phyloP scores from a whole-genome alignment of 2,329 filamentous ascomycete species.

The Basipetospora chlamydospora region DNA sequence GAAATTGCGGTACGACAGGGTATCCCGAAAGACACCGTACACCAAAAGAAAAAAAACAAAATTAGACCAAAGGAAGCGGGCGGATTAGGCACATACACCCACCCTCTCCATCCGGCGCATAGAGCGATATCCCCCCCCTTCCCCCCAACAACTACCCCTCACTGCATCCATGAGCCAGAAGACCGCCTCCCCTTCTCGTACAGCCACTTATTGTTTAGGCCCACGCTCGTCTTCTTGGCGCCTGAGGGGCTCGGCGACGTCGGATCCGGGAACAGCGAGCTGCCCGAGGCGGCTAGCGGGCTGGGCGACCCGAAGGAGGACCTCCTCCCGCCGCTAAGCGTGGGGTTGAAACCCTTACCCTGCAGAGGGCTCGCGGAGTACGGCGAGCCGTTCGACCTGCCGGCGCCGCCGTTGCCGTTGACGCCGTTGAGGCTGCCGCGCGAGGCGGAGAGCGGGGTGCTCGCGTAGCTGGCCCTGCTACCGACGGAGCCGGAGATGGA shows the following conservation, averaged over 20 bases:
- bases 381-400: constrained; percentile 29
- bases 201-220: constrained; percentile 84
- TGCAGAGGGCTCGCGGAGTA: constrained; percentile 42
- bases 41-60: no score
- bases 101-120: no score
- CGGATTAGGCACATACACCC: no score
- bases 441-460: constrained; percentile 40
- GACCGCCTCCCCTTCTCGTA: constrained; percentile 66
- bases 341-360: constrained; percentile 47
- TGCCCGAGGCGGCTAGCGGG: constrained; percentile 25
- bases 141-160: constrained; percentile 4
- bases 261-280: constrained; percentile 37
- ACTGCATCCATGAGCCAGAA: constrained; percentile 27
- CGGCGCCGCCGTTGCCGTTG: constrained; percentile 14
- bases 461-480: constrained; percentile 40
- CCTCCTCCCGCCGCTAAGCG: constrained; percentile 36
- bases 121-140: neutral
- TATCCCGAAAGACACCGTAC: no score
- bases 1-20: no score
- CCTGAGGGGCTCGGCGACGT: constrained; percentile 53
- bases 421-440: constrained; percentile 31
- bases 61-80: no score
- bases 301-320: constrained; percentile 48
- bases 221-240: constrained; percentile 57
- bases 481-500: constrained; percentile 48